phyloP scores from a whole-genome alignment of 345 rosid species.

The Toxicodendron radicans region DNA sequence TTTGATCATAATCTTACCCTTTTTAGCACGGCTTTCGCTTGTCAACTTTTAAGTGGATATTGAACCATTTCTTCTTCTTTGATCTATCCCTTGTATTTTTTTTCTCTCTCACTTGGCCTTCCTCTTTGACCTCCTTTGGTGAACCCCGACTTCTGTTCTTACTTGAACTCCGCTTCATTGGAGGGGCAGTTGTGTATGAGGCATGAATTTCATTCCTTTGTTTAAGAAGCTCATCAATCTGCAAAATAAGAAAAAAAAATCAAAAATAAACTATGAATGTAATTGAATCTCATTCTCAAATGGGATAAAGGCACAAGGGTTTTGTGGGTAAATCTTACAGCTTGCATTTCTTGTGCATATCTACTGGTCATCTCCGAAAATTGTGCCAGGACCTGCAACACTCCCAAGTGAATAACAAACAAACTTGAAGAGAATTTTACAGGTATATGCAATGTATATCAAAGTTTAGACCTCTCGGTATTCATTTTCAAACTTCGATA shows the following conservation, averaged over 20 bases:
- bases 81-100: conserved; percentile 56
- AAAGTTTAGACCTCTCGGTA: conserved; percentile 69
- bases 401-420: conserved; percentile 9
- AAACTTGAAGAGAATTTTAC: conserved; percentile 2
- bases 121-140: conserved; percentile 64
- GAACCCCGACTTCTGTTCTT: conserved; percentile 57
- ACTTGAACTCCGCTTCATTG: conserved; percentile 65
- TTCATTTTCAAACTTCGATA: conserved; percentile 90
- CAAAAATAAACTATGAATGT: conserved; percentile 5
- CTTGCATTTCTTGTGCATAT: conserved; percentile 93
- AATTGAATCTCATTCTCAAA: conserved; percentile 5
- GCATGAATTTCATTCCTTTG: conserved; percentile 83
- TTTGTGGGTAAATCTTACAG: conserved; percentile 45
- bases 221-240: conserved; percentile 91
- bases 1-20: conserved; percentile 19
- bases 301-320: conserved; percentile 3
- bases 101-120: conserved; percentile 56
- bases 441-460: conserved; percentile 8
- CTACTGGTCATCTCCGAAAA: conserved; percentile 90
- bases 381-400: conserved; percentile 70
- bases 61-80: conserved; percentile 91
- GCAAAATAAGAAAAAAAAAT: conserved; percentile 25
- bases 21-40: conserved; percentile 87
- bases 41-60: conserved; percentile 75
- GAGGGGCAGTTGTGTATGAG: conserved; percentile 61